These are phyloP conservation scores for Pseudogymnoascus sp. DNA, from an alignment of 2,329 filamentous ascomycete genomes.

Conservation along the genomic window DNA sequence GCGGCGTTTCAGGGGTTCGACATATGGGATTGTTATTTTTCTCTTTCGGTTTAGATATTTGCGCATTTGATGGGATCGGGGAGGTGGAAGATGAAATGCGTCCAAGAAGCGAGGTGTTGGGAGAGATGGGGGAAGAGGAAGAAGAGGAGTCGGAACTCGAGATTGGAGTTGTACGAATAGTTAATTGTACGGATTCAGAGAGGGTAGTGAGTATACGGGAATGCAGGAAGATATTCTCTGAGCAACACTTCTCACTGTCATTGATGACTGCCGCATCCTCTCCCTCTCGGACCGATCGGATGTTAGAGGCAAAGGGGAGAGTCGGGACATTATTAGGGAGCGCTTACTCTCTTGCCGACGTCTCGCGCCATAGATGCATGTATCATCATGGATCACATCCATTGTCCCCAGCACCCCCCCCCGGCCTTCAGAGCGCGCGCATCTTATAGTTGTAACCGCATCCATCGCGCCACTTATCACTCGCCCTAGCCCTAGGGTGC, in stretches of 20 bases:
- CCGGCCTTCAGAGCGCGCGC: neutral
- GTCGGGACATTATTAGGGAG: neutral
- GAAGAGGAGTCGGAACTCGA: neutral
- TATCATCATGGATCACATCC: neutral
- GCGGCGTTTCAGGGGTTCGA: slow-evolving; percentile 4
- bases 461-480: neutral
- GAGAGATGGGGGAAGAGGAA: neutral
- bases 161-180: neutral
- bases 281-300: neutral
- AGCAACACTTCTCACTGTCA: neutral
- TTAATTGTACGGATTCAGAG: neutral
- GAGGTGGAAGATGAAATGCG: neutral
- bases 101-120: neutral
- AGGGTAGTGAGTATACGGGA: neutral
- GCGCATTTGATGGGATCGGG: neutral
- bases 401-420: neutral
- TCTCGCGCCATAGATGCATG: neutral
- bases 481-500: neutral
- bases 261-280: neutral
- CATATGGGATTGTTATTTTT: slow-evolving; percentile 4
- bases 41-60: neutral
- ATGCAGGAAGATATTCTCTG: neutral
- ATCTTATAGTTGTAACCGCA: neutral
- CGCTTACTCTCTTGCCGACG: neutral
- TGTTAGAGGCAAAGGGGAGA: neutral